These are phyloP conservation scores for Dactylonectria estremocensis DNA, from an alignment of 2,329 filamentous ascomycete species.

Conservation along the genomic window DNA sequence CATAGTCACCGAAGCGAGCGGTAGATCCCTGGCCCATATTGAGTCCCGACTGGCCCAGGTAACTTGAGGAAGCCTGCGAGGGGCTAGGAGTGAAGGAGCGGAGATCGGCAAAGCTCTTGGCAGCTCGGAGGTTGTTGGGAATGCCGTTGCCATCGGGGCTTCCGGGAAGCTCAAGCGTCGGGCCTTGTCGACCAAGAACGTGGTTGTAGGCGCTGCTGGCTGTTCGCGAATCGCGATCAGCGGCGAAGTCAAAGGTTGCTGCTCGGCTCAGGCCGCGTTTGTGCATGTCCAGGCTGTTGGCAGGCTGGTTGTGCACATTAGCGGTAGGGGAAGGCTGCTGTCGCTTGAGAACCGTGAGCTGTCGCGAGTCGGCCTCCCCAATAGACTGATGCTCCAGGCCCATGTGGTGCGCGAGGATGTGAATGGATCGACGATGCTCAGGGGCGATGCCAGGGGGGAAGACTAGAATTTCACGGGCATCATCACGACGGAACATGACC, in stretches of 20 bases:
- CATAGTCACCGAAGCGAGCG: constrained; percentile 64
- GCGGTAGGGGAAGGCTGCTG: constrained; percentile 67
- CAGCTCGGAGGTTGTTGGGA: constrained; percentile 87
- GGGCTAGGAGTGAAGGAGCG: constrained; percentile 96
- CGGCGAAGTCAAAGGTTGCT: constrained; percentile 97
- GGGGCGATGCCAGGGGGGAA: constrained; percentile 88
- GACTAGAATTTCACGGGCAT: constrained; percentile 82
- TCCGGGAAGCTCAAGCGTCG: constrained; percentile 90
- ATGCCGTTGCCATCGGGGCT: constrained; percentile 76
- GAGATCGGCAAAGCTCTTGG: constrained; percentile 96
- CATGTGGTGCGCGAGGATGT: constrained; percentile 96
- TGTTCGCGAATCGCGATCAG: constrained; percentile 78
- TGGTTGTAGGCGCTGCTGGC: constrained; percentile 78
- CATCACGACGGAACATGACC: constrained; percentile 88
- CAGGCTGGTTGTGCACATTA: constrained; percentile 70
- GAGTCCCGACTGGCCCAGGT: constrained; percentile 66
- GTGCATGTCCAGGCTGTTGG: constrained; percentile 81
- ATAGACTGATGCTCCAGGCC: constrained; percentile 91
- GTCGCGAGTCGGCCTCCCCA: constrained; percentile 87
- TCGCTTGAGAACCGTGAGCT: constrained; percentile 89
- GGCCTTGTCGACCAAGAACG: constrained; percentile 84
- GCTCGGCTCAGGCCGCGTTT: constrained; percentile 91
- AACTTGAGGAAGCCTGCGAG: constrained; percentile 87
- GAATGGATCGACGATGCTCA: constrained; percentile 88
- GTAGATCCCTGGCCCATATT: constrained; percentile 62